A percentile compares a stretch with the other conserved stretches of the same genome.
These are phyloP conservation scores for Nannochloropsis gaditana DNA, from an alignment of 108 stramenopile species.

Conservation along the genomic window DNA sequence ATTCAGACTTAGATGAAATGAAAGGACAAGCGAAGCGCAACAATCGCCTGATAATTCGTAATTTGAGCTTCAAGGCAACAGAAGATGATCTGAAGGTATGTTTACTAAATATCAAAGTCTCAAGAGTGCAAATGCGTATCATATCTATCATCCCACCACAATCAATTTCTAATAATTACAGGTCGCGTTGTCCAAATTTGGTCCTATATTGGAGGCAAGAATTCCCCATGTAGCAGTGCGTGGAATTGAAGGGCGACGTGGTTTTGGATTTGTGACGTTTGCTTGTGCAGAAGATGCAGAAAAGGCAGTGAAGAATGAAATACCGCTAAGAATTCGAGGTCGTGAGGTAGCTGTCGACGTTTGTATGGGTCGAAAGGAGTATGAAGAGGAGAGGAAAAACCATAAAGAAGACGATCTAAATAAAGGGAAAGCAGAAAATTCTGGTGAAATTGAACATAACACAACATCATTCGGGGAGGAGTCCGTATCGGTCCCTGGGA, in stretches of 20 bases:
- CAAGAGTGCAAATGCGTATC: not conserved
- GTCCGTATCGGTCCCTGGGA: no score
- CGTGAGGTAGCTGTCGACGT: slow-evolving; percentile 46
- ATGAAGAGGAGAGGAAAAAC: slow-evolving; percentile 30
- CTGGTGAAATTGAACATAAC: not conserved
- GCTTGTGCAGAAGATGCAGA: slow-evolving; percentile 34
- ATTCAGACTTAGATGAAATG: slow-evolving; percentile 31
- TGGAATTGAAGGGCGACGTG: slow-evolving; percentile 19
- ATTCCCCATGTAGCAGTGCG: not conserved
- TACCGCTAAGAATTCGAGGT: slow-evolving; percentile 28
- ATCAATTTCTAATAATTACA: not conserved
- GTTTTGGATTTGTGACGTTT: slow-evolving; percentile 44
- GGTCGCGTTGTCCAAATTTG: not conserved
- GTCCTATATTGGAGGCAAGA: not conserved
- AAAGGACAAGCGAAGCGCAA: slow-evolving; percentile 16
- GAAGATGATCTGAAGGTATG: slow-evolving; percentile 40
- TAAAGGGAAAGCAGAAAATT: not conserved
- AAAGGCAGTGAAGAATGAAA: slow-evolving; percentile 22
- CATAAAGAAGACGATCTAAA: not conserved
- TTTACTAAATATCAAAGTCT: slow-evolving; percentile 4
- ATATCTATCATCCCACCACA: not conserved
- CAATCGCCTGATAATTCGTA: slow-evolving; percentile 52
- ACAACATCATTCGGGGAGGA: not conserved
- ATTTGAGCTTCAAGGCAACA: slow-evolving; percentile 49
- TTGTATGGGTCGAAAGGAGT: slow-evolving; percentile 35